Evolutionary conservation across 2,329 filamentous ascomycete genomes (phyloP), one percentile per base, ranked within the genome.

Genomic region (Penicillium sp.): DNA sequence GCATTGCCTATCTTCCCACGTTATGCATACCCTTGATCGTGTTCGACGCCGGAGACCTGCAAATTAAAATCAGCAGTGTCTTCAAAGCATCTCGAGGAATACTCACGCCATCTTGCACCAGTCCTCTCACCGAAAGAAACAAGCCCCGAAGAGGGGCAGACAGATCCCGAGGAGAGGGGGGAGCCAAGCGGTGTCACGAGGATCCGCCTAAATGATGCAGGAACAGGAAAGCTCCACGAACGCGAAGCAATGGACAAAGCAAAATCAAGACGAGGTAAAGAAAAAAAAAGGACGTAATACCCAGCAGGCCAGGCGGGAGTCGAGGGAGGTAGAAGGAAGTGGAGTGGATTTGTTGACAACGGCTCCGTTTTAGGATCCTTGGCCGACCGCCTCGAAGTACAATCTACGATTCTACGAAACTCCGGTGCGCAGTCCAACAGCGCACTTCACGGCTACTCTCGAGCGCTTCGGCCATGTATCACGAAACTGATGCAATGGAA

Each of bases 1-100:
- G 25, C 12, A 25, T 13, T n/a, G 25, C 13, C 33, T 17, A 22
- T 23, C 18, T n/a, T 37, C 32, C 25, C 15, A 29, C 16, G 13
- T 32, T 35, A 27, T 40, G 51, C 59, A 60, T 67, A 76, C 74
- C 72, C 65, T 71, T 74, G 50, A 74, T 74, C 57, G 71, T 72
- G 63, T 73, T 74, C 50, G 60, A 58, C 48, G 47, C 52, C 37
- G 47, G 41, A 41, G 50, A 51, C 43, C 43, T 51, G 29, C 42
- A 36, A 36, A 47, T 42, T 23, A 45, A 41, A 22, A 32, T 52
- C 34, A 49, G 41, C 35, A 12, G 29, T 29, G 16, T 16, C 35
- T 12, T 30, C 37, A 41, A 37, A 31, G 41, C 38, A 41, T 16
- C 27, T 33, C 13, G 16, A 27, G 38, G 15, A 34, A 42, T 29